These are phyloP conservation scores for Brassica hybrid DNA, from an alignment of 441 rosid genomes.

Conservation along the genomic window DNA sequence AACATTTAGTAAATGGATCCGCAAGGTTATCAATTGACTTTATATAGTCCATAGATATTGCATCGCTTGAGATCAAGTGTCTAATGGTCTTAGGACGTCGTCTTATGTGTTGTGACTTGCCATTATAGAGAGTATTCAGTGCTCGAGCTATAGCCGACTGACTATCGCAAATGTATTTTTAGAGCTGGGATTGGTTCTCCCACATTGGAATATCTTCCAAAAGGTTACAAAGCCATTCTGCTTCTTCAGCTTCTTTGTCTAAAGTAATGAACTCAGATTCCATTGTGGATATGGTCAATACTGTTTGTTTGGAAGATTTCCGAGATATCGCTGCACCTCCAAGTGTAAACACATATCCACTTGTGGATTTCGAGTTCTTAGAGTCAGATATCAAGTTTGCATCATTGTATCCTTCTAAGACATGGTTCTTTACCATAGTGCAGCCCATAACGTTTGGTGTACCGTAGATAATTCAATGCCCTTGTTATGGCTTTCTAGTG, in stretches of 20 bases:
- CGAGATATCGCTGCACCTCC: neutral
- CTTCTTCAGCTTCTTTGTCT: neutral
- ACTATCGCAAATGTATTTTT: too few relatives aligned
- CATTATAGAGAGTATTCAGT: neutral
- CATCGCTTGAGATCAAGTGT: neutral
- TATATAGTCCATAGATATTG: too few relatives aligned
- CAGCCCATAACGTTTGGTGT: too few relatives aligned
- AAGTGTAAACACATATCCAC: neutral
- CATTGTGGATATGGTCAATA: too few relatives aligned
- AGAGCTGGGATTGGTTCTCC: too few relatives aligned
- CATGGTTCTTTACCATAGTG: neutral
- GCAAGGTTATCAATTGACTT: neutral
- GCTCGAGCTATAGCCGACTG: too few relatives aligned
- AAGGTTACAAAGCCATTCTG: neutral
- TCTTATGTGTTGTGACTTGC: neutral
- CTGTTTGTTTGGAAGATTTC: neutral
- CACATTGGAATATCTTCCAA: too few relatives aligned
- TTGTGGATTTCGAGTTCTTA: neutral
- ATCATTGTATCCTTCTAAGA: neutral
- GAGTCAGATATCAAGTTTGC: neutral
- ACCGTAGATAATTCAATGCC: neutral
- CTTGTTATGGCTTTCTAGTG: neutral
- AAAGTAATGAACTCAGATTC: too few relatives aligned
- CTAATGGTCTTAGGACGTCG: neutral
- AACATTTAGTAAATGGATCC: neutral